These are phyloP conservation scores for Fremontodendron californicum DNA, from an alignment of 345 rosid genomes.

Conservation along the genomic window DNA sequence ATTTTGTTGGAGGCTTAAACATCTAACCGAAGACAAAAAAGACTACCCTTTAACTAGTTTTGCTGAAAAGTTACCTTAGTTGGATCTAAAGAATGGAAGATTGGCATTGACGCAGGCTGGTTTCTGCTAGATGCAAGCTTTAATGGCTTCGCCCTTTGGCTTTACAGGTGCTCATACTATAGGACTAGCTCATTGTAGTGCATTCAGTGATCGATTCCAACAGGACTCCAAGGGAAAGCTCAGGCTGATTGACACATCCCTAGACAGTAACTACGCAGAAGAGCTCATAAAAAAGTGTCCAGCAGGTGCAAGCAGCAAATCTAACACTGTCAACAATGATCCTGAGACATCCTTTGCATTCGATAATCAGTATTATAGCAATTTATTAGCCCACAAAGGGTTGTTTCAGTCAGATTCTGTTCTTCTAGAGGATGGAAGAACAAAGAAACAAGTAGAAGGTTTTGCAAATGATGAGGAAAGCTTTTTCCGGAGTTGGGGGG, in stretches of 20 bases:
- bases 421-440: slow-evolving; percentile 2
- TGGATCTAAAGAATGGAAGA: no score
- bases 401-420: slow-evolving; percentile 12
- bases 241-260: slow-evolving; percentile 36
- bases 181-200: slow-evolving; percentile 12
- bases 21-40: no score
- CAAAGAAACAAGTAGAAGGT: slow-evolving; percentile 33
- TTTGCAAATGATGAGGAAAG: slow-evolving; percentile 27
- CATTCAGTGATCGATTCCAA: slow-evolving; percentile 14
- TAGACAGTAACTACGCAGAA: slow-evolving; percentile 28
- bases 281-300: slow-evolving; percentile 7
- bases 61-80: no score
- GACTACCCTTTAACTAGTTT: no score
- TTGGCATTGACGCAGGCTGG: not conserved
- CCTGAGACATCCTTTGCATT: not conserved
- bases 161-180: slow-evolving; percentile 32
- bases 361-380: slow-evolving; percentile 14
- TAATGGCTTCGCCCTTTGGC: not conserved
- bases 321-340: slow-evolving; percentile 6
- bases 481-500: slow-evolving; percentile 59
- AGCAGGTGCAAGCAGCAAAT: slow-evolving; percentile 14
- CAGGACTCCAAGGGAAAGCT: not conserved
- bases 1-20: no score
- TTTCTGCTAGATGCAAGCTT: not conserved
- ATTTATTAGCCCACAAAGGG: slow-evolving; percentile 11